Evolutionary conservation across 257 asterid species (phyloP), one percentile per base, ranked within the genome.

Genomic region (Thymus mandschuricus): DNA sequence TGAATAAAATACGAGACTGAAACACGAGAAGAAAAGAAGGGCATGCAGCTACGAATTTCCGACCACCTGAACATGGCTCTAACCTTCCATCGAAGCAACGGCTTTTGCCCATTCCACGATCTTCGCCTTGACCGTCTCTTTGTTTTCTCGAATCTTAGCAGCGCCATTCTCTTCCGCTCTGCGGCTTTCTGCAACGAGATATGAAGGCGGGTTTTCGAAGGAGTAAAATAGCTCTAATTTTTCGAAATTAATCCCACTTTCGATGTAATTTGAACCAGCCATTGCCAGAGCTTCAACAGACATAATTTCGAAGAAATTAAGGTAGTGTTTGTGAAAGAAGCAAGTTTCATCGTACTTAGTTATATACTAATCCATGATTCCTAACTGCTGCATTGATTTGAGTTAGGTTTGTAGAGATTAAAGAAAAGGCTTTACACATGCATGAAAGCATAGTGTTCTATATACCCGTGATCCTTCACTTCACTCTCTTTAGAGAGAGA

Each of bases 201-300:
- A 13, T 7, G 30, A 8, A 60, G 65, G 48, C 11, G 63, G 30
- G 11, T 38, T 38, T 38, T 38, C 41, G 7, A 6, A 55, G 3
- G 21, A 6, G 27, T 57, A 12, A 11, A 8, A 11, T 30, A 11
- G 0, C 43, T 57, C 43, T 40, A 57, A 31, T 31, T 31, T 11
- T 43, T 57, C 43, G 11, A 57, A 57, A 57, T 4, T 5, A 31
- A 31, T 31, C 9, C 63, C 63, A 31, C 15, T 30, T 11, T 57
- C 63, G 27, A 31, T 57, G 43, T 65, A 64, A 56, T 64, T 62
- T 28, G 45, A 63, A 40, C 70, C 76, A 27, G 76, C 76, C 76
- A 72, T 63, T 28, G 76, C 76, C 55, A 72, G 15, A 51, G 76
- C 76, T 52, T 72, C 71, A 1, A 72, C 29, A 1, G 76, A 63